These are phyloP conservation scores for Yamagishiella unicocca DNA, from an alignment of 139 green algal species.

Conservation along the genomic window DNA sequence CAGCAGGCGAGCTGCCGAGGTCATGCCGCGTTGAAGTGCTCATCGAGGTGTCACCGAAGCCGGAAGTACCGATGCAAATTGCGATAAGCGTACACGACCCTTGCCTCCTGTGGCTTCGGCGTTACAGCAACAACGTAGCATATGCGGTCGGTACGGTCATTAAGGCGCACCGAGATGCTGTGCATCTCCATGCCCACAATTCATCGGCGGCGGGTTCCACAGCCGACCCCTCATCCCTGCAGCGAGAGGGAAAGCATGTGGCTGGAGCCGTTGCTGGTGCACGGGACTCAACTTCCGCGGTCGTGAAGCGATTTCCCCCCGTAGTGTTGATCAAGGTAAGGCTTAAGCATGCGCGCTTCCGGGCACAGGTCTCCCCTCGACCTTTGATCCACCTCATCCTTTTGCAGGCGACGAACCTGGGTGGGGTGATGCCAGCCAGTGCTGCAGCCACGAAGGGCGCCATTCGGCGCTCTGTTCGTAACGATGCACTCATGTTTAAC, in stretches of 20 bases:
- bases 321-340: constrained; percentile 20
- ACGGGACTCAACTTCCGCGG: too few species aligned
- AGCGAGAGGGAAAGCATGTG: too few species aligned
- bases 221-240: too few species aligned
- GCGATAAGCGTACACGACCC: background rate
- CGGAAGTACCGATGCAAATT: background rate
- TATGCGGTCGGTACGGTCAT: background rate
- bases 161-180: background rate
- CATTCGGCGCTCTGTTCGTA: constrained; percentile 27
- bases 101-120: constrained; percentile 16
- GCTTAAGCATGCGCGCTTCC: too few species aligned
- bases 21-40: background rate
- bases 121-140: constrained; percentile 36
- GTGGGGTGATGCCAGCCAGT: constrained; percentile 28
- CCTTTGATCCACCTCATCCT: too few species aligned
- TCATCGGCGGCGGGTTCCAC: background rate
- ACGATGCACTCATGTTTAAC: constrained; percentile 33
- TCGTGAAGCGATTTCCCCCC: too few species aligned
- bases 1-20: background rate
- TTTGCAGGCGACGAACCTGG: constrained; percentile 40
- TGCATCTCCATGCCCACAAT: background rate
- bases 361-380: too few species aligned
- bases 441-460: background rate
- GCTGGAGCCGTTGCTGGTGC: too few species aligned
- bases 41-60: background rate